Evolutionary conservation across 2,329 filamentous ascomycete genomes (phyloP).

Genomic region (Hymenoscyphus occultus): DNA sequence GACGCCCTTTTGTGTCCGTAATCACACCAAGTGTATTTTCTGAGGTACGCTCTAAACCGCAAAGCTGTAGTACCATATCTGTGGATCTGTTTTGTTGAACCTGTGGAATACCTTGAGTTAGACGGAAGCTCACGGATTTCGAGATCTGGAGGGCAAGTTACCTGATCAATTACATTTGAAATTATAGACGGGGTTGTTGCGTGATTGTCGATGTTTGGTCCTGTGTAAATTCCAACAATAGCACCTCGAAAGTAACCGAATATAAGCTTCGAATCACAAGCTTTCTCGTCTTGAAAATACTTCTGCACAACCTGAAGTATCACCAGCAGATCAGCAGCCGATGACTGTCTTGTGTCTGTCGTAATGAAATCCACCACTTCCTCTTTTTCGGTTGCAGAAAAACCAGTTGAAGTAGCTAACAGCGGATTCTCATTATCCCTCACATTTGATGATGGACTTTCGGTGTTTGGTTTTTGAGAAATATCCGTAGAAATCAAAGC

Average conservation of each 20-base stretch:
- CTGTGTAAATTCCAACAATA: neutral
- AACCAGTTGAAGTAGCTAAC: neutral
- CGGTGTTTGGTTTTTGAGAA: too few species aligned
- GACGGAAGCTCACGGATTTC: neutral
- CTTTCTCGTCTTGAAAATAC: neutral
- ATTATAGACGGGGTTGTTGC: neutral
- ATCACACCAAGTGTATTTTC: neutral
- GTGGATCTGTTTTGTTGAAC: neutral
- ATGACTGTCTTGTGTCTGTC: neutral
- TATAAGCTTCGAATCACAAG: neutral
- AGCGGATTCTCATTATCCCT: neutral
- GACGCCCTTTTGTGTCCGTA: neutral
- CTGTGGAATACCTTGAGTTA: neutral
- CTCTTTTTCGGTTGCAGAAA: neutral
- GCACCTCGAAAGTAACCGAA: neutral
- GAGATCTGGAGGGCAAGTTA: neutral
- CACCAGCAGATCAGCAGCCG: neutral
- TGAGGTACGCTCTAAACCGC: neutral
- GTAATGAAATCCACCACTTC: neutral
- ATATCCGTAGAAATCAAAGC: neutral
- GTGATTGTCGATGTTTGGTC: neutral
- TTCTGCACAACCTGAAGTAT: neutral
- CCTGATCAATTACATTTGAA: neutral
- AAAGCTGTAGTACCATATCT: neutral
- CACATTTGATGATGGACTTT: neutral